phyloP scores from a whole-genome alignment of 2,329 filamentous ascomycete genomes.

The Amylocarpus encephaloides region DNA sequence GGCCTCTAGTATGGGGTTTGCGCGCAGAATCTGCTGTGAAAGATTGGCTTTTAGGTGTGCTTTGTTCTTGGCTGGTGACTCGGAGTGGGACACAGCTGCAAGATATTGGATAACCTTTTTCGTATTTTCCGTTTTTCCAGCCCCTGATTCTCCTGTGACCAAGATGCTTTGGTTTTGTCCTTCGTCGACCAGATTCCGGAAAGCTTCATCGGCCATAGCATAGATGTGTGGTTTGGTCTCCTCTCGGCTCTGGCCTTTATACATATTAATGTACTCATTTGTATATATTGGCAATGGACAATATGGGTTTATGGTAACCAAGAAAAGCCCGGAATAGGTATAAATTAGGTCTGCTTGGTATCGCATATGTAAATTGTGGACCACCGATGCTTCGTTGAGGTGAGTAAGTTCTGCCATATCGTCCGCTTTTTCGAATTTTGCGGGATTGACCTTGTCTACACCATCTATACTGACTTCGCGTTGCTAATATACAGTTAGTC shows the following conservation, averaged over 20 bases:
- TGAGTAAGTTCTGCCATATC: constrained; percentile 99
- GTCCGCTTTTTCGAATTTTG: constrained; percentile 98
- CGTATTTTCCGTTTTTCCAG: constrained; percentile 97
- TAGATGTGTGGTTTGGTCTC: constrained; percentile 97
- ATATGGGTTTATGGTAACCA: constrained; percentile 97
- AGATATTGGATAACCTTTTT: constrained; percentile 99
- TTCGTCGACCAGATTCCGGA: constrained; percentile 91
- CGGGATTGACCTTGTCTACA: constrained; percentile 98
- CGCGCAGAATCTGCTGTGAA: constrained; percentile 91
- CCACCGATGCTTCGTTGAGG: constrained; percentile 93
- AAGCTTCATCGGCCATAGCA: constrained; percentile 94
- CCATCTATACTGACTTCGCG: constrained; percentile 78
- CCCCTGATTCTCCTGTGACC: constrained; percentile 95
- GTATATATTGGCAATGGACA: constrained; percentile 91
- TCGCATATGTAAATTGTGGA: constrained; percentile 91
- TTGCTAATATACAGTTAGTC: constrained; percentile 51
- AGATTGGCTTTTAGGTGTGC: constrained; percentile 68
- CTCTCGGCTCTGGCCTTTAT: constrained; percentile 82
- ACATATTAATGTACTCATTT: constrained; percentile 97
- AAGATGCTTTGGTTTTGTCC: constrained; percentile 95
- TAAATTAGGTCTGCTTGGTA: constrained; percentile 97
- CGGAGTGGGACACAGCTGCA: constrained; percentile 83
- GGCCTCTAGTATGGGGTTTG: constrained; percentile 94
- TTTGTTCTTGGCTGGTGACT: constrained; percentile 60
- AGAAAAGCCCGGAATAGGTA: constrained; percentile 93